Percentiles rank a stretch among this genome's conserved stretches.
These are phyloP conservation scores for Erigeron canadensis DNA, from an alignment of 129 eudicot species.

Conservation along the genomic window DNA sequence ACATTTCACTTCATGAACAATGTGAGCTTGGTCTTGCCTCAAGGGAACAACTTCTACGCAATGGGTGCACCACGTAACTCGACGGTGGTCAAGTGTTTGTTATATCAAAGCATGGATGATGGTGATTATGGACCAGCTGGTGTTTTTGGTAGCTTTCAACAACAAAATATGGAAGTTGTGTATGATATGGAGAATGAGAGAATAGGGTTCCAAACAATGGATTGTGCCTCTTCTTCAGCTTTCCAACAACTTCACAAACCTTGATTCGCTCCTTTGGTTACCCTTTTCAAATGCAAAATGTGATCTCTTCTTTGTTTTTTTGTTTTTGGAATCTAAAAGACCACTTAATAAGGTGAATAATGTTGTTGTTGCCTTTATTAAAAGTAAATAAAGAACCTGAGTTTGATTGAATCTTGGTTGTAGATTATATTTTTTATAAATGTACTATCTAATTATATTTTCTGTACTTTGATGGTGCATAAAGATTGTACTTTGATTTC, in stretches of 20 bases:
- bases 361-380: neutral
- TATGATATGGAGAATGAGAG: slow-evolving; percentile 75
- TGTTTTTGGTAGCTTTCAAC: slow-evolving; percentile 78
- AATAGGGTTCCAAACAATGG: slow-evolving; percentile 65
- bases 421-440: neutral
- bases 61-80: slow-evolving; percentile 61
- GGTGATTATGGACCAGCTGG: slow-evolving; percentile 64
- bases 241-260: slow-evolving; percentile 48
- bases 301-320: too few relatives aligned
- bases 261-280: neutral
- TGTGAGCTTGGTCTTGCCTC: slow-evolving; percentile 58
- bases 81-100: slow-evolving; percentile 60
- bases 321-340: neutral
- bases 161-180: slow-evolving; percentile 77
- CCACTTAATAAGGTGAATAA: slow-evolving; percentile 6
- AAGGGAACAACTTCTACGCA: slow-evolving; percentile 58
- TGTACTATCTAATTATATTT: slow-evolving; percentile 14
- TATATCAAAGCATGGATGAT: slow-evolving; percentile 65
- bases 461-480: slow-evolving; percentile 32
- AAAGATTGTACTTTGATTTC: slow-evolving; percentile 28
- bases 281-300: slow-evolving; percentile 17
- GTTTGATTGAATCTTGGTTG: slow-evolving; percentile 4
- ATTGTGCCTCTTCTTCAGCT: slow-evolving; percentile 62
- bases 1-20: slow-evolving; percentile 76
- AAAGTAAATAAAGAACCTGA: neutral